phyloP scores from a whole-genome alignment of 1,139 yeast genomes.

The Blastobotrys buckinghamii region DNA sequence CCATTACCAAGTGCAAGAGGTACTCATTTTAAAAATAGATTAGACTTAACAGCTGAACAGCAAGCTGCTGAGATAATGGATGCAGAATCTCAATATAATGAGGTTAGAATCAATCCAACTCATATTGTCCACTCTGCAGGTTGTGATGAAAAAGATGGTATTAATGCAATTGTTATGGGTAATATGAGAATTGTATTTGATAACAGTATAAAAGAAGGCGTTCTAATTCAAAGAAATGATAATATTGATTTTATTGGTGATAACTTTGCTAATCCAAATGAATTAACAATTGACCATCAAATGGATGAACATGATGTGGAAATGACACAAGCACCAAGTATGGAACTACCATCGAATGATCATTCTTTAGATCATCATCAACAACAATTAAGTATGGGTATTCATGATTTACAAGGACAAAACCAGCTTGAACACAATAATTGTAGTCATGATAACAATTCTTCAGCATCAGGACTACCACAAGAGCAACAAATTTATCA shows the following conservation, averaged over 20 bases:
- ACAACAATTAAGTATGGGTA: not conserved
- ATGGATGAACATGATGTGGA: not conserved
- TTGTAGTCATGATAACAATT: not conserved
- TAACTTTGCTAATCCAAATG: not conserved
- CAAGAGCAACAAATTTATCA: not conserved
- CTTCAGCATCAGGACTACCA: not conserved
- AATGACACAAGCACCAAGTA: not conserved
- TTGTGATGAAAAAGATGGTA: not conserved
- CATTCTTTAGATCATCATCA: not conserved
- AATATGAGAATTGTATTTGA: constrained; percentile 1
- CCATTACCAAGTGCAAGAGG: not conserved
- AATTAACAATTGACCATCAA: not conserved
- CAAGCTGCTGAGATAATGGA: not conserved
- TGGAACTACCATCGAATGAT: no score
- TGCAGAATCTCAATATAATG: not conserved
- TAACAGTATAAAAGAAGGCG: constrained; percentile 2
- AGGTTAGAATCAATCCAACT: constrained; percentile 7
- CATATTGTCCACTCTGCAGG: not conserved
- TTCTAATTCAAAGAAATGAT: not conserved
- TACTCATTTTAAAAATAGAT: not conserved
- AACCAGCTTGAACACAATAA: no score
- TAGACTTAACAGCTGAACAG: not conserved
- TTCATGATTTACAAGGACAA: not conserved
- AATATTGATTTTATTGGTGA: not conserved
- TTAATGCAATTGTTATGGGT: constrained; percentile 2